Evolutionary conservation across 2,329 filamentous ascomycete genomes (phyloP), one percentile per base, ranked within the genome.

Genomic region (Fusarium tanahbumbuense): DNA sequence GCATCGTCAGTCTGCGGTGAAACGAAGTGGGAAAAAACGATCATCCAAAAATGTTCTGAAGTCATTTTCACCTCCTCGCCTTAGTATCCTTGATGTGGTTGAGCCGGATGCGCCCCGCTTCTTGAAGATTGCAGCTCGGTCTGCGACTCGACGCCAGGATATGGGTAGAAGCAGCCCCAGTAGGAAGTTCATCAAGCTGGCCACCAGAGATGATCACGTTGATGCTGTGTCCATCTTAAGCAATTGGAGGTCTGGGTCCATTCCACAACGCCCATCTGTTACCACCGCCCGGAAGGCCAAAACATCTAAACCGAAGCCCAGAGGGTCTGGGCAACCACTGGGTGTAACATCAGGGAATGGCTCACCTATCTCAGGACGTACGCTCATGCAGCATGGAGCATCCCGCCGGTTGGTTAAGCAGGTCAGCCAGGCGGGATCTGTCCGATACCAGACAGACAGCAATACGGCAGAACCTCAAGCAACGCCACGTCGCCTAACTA

Each of bases 71-170:
- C 79, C 85, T n/a, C 86, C 87, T 6, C 78, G 76, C 22, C 81
- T 91, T 22, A 86, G 89, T 69, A 89, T 91, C 58, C 75, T 91
- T n/a, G 89, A 91, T 76, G 84, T 89, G 23, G 81, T 86, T 46
- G 84, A 86, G 65, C 75, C 80, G 3, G 73, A 81, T 60, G 86
- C 87, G 1, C 89, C 89, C 3, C 78, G 76, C 3, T 91, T 91
- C 67, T 78, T 91, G 34, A 88, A 83, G 63, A 83, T 91, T 73
- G 89, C 89, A 53, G 88, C 87, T 45, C 87, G 89, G 18, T 83
- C 86, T 55, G 88, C 84, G 6, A 85, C 79, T 56, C 81, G 77
- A 54, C 83, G 82, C 34, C 73, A 67, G 27, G 81, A 83, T 15
- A 80, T 85, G 67, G 89, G 89, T 18, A 85, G 86, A 73, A 82